A percentile compares a stretch with the other conserved stretches of the same genome.
phyloP scores from a whole-genome alignment of 2,329 filamentous ascomycete genomes.

The Rutstroemia sp. region DNA sequence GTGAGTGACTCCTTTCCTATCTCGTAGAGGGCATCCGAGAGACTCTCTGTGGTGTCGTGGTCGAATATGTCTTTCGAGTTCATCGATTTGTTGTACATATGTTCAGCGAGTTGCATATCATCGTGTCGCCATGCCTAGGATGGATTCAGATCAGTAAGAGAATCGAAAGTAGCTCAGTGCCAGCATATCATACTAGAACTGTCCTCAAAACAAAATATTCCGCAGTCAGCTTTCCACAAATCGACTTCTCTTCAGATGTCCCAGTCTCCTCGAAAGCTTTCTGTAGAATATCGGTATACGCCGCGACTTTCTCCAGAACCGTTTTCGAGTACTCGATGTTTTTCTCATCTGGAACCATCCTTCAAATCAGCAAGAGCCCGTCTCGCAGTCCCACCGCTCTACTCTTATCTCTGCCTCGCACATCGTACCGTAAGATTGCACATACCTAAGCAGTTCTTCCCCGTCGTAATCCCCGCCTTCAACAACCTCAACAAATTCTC shows the following conservation, averaged over 20 bases:
- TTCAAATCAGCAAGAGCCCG: not conserved
- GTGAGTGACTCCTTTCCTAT: constrained; percentile 57
- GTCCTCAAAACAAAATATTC: constrained; percentile 30
- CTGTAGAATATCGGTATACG: constrained; percentile 40
- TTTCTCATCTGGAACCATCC: constrained; percentile 18
- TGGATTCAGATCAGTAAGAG: not conserved
- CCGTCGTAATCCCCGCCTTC: constrained; percentile 60
- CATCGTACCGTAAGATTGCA: not conserved
- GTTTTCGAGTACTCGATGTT: constrained; percentile 51
- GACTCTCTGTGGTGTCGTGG: constrained; percentile 45
- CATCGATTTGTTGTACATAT: constrained; percentile 60
- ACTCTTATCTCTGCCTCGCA: too few relatives aligned
- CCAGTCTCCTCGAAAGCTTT: constrained; percentile 26
- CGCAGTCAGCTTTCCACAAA: constrained; percentile 24
- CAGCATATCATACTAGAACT: constrained; percentile 45
- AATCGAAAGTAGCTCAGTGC: not conserved
- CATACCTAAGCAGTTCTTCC: constrained; percentile 54
- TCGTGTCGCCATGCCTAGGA: constrained; percentile 65
- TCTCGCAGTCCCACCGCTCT: too few relatives aligned
- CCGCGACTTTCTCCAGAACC: constrained; percentile 56
- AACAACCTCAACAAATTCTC: constrained; percentile 49
- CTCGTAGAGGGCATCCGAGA: constrained; percentile 63
- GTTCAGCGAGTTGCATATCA: constrained; percentile 68
- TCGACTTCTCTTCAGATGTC: constrained; percentile 21
- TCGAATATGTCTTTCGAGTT: constrained; percentile 36